A percentile compares a stretch with the other conserved stretches of the same genome.
These are phyloP conservation scores for Asterochloris sp. DNA, from an alignment of 139 green algal species.

Conservation along the genomic window DNA sequence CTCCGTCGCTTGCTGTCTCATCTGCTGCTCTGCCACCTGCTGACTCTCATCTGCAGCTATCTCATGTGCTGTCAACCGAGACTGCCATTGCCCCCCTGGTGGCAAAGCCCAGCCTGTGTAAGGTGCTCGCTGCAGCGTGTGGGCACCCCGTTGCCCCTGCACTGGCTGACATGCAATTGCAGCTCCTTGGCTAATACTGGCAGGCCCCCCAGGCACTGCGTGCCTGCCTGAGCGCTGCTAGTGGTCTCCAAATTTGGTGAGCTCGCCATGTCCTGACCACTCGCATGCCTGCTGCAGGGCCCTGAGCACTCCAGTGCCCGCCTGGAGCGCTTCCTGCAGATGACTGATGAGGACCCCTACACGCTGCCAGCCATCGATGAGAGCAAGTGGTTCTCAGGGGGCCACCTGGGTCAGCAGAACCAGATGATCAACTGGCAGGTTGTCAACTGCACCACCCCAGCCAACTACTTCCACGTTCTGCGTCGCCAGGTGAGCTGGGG, in stretches of 20 bases:
- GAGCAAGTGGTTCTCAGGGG: conserved; percentile 76
- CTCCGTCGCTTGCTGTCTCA: too few relatives aligned
- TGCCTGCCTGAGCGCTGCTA: not conserved
- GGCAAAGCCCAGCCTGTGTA: too few relatives aligned
- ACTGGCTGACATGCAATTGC: not conserved
- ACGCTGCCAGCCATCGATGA: conserved; percentile 73
- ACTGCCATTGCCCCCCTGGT: too few relatives aligned
- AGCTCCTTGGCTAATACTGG: not conserved
- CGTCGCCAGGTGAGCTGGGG: conserved; percentile 61
- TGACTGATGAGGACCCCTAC: conserved; percentile 93
- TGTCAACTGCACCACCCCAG: conserved; percentile 94
- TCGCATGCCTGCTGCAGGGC: conserved; percentile 56
- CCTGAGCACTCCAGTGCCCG: conserved; percentile 89
- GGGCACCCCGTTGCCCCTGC: too few relatives aligned
- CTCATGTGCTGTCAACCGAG: too few relatives aligned
- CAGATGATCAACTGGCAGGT: conserved; percentile 92
- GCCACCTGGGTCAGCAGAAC: conserved; percentile 82
- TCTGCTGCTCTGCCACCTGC: too few relatives aligned
- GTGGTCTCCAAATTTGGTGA: not conserved
- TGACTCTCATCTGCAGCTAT: too few relatives aligned
- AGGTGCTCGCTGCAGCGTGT: too few relatives aligned
- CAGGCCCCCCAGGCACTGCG: not conserved
- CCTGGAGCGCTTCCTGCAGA: conserved; percentile 93
- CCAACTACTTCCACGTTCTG: conserved; percentile 98
- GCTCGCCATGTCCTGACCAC: not conserved